Percentiles rank a stretch among this genome's conserved stretches.
Evolutionary conservation across 148 eudicot species (phyloP).

Genomic region (Spergularia marina): DNA sequence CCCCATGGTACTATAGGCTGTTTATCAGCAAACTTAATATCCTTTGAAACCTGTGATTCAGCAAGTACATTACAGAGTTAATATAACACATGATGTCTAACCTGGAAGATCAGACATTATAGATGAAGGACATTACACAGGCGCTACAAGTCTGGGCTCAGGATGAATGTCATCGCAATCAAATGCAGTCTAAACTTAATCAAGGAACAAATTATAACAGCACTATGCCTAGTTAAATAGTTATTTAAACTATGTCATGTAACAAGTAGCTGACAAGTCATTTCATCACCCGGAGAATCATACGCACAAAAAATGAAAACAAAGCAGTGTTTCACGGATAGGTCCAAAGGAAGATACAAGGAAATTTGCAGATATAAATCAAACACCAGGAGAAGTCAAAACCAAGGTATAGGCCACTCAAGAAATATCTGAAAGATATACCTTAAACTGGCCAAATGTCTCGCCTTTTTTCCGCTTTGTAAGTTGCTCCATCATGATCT

Average conservation of each 20-base stretch:
- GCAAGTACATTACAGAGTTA: neutral
- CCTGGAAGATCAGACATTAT: neutral
- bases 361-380: neutral
- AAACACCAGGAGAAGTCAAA: neutral
- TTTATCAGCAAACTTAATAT: slow-evolving; percentile 86
- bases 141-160: neutral
- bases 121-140: neutral
- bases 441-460: slow-evolving; percentile 79
- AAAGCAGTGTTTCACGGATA: neutral
- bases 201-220: neutral
- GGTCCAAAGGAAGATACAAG: neutral
- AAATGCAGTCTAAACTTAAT: neutral
- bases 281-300: neutral
- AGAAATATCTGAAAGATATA: slow-evolving; percentile 18
- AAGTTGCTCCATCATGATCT: slow-evolving; percentile 85
- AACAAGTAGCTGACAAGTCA: neutral
- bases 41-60: slow-evolving; percentile 70
- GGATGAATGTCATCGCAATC: neutral
- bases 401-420: neutral
- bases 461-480: slow-evolving; percentile 84
- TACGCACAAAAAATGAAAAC: neutral
- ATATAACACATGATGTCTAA: neutral
- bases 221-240: neutral
- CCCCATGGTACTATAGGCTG: slow-evolving; percentile 88
- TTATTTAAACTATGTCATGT: neutral